Evolutionary conservation across 495 filamentous ascomycete species (phyloP).

Genomic region (Penicillium simplicissimum): DNA sequence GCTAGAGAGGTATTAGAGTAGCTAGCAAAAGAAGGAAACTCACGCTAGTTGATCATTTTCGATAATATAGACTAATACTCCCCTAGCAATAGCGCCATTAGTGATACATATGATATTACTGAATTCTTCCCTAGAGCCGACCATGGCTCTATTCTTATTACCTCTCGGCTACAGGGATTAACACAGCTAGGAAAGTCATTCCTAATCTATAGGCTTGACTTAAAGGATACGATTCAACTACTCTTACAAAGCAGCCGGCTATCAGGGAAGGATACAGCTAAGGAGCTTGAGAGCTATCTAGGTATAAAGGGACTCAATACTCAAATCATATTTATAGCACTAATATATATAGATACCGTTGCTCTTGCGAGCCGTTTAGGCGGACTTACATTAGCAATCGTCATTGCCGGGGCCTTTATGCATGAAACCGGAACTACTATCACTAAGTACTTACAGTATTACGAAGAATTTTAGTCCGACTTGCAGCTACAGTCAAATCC

Average conservation of each 20-base stretch:
- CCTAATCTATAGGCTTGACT: constrained; percentile 24
- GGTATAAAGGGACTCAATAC: constrained; percentile 2
- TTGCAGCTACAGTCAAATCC: constrained; percentile 32
- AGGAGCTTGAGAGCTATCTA: constrained; percentile 10
- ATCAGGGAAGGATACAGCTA: not conserved
- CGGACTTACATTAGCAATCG: constrained; percentile 46
- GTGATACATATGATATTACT: constrained; percentile 33
- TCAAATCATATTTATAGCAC: constrained; percentile 11
- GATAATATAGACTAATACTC: constrained; percentile 45
- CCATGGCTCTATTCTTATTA: constrained; percentile 46
- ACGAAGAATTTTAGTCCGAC: constrained; percentile 42
- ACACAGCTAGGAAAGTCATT: constrained; percentile 30
- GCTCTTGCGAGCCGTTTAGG: constrained; percentile 32
- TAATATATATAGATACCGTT: constrained; percentile 26
- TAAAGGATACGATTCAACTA: constrained; percentile 22
- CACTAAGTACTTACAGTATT: constrained; percentile 40
- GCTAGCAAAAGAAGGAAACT: constrained; percentile 31
- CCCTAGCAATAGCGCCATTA: constrained; percentile 13
- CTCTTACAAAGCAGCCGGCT: constrained; percentile 24
- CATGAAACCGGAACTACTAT: constrained; percentile 34
- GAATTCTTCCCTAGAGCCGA: constrained; percentile 37
- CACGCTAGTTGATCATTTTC: constrained; percentile 41
- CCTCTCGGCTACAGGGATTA: constrained; percentile 36
- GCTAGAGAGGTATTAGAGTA: constrained; percentile 26
- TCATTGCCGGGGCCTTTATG: constrained; percentile 45